These are phyloP conservation scores for Yamadazyma oceani DNA, from an alignment of 1,139 yeast species.

Conservation along the genomic window DNA sequence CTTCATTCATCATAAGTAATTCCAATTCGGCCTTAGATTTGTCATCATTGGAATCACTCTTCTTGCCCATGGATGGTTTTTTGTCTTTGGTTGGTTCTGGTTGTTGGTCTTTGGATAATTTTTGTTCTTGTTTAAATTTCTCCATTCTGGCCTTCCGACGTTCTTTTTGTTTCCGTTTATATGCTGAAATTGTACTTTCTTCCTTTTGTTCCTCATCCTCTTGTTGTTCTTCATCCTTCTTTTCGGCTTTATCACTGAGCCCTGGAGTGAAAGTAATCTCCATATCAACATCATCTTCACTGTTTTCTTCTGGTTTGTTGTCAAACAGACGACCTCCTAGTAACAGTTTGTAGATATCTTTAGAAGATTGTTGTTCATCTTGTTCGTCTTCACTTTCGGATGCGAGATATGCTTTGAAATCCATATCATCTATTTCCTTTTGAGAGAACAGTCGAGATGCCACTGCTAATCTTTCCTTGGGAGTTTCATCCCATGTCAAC, in stretches of 20 bases:
- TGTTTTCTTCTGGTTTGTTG: conserved; percentile 37
- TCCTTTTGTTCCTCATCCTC: conserved; percentile 47
- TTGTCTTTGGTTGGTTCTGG: conserved; percentile 13
- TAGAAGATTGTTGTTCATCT: conserved; percentile 45
- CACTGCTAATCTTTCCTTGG: conserved; percentile 79
- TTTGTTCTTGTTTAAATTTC: conserved; percentile 61
- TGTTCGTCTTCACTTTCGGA: conserved; percentile 68
- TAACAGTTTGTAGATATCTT: conserved; percentile 65
- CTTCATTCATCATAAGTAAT: conserved; percentile 69
- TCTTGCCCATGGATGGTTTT: conserved; percentile 18
- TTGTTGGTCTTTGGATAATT: conserved; percentile 26
- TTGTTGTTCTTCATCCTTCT: conserved; percentile 21
- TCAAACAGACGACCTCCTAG: conserved; percentile 48
- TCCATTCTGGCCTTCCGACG: conserved; percentile 82
- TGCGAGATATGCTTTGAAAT: conserved; percentile 91
- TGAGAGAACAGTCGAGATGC: conserved; percentile 83
- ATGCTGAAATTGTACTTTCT: conserved; percentile 77
- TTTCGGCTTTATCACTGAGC: conserved; percentile 45
- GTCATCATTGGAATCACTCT: conserved; percentile 27
- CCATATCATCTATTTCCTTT: conserved; percentile 94
- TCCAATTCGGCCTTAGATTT: conserved; percentile 71
- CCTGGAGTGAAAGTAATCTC: conserved; percentile 97
- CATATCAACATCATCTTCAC: conserved; percentile 79
- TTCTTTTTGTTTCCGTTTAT: conserved; percentile 88
- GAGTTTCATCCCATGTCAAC: conserved; percentile 98